Evolutionary conservation across 306 rosid species (phyloP).

Genomic region (Inga laurina): DNA sequence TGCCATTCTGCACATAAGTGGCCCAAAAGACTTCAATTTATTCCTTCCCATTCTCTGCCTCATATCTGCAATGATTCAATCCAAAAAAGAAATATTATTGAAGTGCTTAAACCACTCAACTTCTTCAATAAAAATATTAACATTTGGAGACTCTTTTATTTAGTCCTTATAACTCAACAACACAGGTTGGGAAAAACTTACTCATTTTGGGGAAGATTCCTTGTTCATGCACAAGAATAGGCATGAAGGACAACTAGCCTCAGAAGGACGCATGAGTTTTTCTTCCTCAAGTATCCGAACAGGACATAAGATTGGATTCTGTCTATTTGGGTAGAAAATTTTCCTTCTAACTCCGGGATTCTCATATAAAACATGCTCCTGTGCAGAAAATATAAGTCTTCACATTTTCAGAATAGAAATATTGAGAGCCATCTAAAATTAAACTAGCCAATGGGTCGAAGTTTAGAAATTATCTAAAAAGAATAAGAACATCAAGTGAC

Average conservation of each 20-base stretch:
- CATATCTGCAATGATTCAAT: slow-evolving; percentile 45
- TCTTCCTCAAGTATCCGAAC: slow-evolving; percentile 83
- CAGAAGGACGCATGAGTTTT: slow-evolving; percentile 80
- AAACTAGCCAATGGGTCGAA: neutral
- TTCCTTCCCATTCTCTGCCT: slow-evolving; percentile 83
- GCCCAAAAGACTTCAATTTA: slow-evolving; percentile 76
- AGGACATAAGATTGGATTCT: slow-evolving; percentile 67
- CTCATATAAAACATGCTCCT: slow-evolving; percentile 84
- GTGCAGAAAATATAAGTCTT: neutral
- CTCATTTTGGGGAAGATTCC: slow-evolving; percentile 94
- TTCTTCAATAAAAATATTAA: neutral
- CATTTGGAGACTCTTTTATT: neutral
- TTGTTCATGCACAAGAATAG: slow-evolving; percentile 91
- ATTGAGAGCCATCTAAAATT: neutral
- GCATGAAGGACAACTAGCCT: slow-evolving; percentile 75
- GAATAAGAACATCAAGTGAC: no score
- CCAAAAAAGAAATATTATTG: slow-evolving; percentile 4
- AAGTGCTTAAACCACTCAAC: neutral
- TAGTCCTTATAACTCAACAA: neutral
- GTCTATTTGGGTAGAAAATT: slow-evolving; percentile 61
- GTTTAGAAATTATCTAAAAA: neutral
- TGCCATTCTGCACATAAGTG: slow-evolving; percentile 51
- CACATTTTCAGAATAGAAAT: neutral
- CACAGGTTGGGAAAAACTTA: slow-evolving; percentile 40
- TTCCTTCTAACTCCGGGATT: slow-evolving; percentile 76